Evolutionary conservation across 75 land plant species (phyloP).

Genomic region (Picea sitchensis): DNA sequence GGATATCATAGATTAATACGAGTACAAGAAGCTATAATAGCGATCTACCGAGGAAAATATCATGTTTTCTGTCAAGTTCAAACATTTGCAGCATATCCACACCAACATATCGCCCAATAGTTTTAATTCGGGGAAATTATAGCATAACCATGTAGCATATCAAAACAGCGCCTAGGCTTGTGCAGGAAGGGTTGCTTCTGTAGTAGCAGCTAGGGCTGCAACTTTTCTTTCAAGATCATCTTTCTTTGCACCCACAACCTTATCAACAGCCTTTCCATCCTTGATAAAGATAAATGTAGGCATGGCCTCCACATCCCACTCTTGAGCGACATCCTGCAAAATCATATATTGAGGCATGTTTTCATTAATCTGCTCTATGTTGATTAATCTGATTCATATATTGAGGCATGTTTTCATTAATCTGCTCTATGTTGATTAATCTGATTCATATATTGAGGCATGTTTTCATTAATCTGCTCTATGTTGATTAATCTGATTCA

Average conservation of each 20-base stretch:
- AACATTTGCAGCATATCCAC: too few species aligned
- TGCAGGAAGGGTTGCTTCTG: neutral
- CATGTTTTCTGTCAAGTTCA: too few species aligned
- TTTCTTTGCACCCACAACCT: conserved; percentile 66
- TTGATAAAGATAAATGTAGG: conserved; percentile 64
- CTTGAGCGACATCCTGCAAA: conserved; percentile 18
- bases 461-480: neutral
- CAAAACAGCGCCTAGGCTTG: neutral
- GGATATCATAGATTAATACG: too few species aligned
- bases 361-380: neutral
- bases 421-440: neutral
- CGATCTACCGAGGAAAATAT: too few species aligned
- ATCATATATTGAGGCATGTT: neutral
- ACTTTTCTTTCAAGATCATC: conserved; percentile 35
- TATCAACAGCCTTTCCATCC: conserved; percentile 44
- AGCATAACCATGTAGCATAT: neutral
- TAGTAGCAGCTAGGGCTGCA: neutral
- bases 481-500: neutral
- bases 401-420: neutral
- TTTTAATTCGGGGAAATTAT: neutral
- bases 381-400: neutral
- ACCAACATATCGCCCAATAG: too few species aligned
- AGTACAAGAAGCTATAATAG: too few species aligned
- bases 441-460: neutral
- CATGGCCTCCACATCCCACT: conserved; percentile 60